A percentile compares a stretch with the other conserved stretches of the same genome.
Conservation (phyloP, 75 land plant species). For the Selaginella moellendorffii region DNA sequence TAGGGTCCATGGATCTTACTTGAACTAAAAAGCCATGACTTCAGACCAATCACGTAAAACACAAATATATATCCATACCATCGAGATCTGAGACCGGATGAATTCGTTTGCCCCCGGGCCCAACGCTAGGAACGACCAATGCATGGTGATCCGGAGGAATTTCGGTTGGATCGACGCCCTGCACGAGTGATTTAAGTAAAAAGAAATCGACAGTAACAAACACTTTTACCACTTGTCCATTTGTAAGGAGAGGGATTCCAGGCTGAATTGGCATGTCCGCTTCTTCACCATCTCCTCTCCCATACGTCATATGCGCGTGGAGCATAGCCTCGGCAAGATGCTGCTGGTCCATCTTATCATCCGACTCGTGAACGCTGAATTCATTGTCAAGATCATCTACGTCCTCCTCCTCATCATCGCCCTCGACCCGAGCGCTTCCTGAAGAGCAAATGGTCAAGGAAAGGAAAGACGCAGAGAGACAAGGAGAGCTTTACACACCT, state of each 20-base stretch:
- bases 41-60: not conserved
- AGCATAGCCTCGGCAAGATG: constrained; percentile 8
- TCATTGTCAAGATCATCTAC: constrained; percentile 83
- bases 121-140: constrained; percentile 47
- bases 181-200: not conserved
- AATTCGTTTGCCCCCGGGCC: constrained; percentile 45
- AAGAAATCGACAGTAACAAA: not conserved
- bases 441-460: not conserved
- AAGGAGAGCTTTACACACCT: constrained; percentile 39
- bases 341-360: constrained; percentile 20
- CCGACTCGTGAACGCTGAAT: constrained; percentile 28
- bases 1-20: constrained; percentile 77
- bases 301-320: constrained; percentile 5
- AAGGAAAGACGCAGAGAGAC: not conserved
- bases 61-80: not conserved
- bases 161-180: constrained; percentile 39
- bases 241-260: constrained; percentile 59
- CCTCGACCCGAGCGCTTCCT: constrained; percentile 8
- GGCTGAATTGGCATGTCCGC: constrained; percentile 46
- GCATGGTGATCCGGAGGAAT: constrained; percentile 78
- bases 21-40: constrained; percentile 25
- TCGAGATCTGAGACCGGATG: constrained; percentile 52
- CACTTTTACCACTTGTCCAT: constrained; percentile 58
- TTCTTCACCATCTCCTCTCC: constrained; percentile 81
- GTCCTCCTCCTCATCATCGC: constrained; percentile 7